A percentile compares a stretch with the other conserved stretches of the same genome.
phyloP scores from a whole-genome alignment of 2,329 filamentous ascomycete genomes.

The Aureobasidium sp. region DNA sequence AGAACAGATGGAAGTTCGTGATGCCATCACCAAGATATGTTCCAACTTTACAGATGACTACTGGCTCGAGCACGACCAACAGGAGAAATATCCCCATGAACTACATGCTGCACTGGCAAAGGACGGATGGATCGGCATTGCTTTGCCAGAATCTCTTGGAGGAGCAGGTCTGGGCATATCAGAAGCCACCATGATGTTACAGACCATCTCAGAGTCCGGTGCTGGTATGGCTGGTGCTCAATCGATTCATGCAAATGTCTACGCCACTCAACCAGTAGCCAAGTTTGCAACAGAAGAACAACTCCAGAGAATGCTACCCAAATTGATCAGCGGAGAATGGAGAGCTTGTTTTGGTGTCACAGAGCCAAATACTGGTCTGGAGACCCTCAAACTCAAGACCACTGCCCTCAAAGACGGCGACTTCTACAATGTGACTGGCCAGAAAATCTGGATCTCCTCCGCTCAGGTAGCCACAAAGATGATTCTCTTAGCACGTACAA shows the following conservation, averaged over 20 bases:
- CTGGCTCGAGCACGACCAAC: constrained; percentile 68
- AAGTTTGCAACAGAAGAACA: constrained; percentile 64
- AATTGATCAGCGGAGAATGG: constrained; percentile 64
- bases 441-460: constrained; percentile 82
- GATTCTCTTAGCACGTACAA: constrained; percentile 74
- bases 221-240: constrained; percentile 68
- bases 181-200: constrained; percentile 82
- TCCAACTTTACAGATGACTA: constrained; percentile 46
- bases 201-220: constrained; percentile 68
- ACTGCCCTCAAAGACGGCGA: constrained; percentile 53
- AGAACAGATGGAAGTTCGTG: constrained; percentile 37
- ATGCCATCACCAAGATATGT: constrained; percentile 40
- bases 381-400: constrained; percentile 66
- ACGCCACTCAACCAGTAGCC: constrained; percentile 67
- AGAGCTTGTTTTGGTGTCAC: constrained; percentile 76
- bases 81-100: constrained; percentile 63
- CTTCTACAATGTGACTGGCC: constrained; percentile 62
- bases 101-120: constrained; percentile 68
- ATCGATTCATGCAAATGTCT: constrained; percentile 57
- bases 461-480: constrained; percentile 78
- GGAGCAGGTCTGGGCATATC: constrained; percentile 67
- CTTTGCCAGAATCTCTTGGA: constrained; percentile 65
- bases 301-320: constrained; percentile 56
- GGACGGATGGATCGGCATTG: constrained; percentile 76
- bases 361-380: constrained; percentile 73